A percentile compares a stretch with the other conserved stretches of the same genome.
Conservation (phyloP, 805 yeast species). For the Nakazawaea holstii region DNA sequence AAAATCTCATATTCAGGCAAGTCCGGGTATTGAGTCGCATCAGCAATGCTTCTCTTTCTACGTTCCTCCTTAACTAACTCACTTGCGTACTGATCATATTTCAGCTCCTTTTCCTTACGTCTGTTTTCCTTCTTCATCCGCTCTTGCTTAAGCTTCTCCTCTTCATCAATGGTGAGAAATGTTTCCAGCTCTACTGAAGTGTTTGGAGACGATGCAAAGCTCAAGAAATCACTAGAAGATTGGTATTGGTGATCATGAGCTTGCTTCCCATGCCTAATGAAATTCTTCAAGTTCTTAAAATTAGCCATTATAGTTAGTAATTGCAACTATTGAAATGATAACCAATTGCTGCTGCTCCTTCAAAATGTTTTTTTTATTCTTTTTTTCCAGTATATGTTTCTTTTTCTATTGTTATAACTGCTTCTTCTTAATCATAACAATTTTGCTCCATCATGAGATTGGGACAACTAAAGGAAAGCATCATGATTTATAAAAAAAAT, state of each 20-base stretch:
- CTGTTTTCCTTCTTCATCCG: background rate
- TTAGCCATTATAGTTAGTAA: slow-evolving; percentile 3
- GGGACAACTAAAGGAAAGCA: background rate
- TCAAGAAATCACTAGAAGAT: slow-evolving; percentile 3
- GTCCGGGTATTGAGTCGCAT: slow-evolving; percentile 19
- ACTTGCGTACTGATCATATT: slow-evolving; percentile 25
- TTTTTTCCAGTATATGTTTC: background rate
- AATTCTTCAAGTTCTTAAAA: slow-evolving; percentile 32
- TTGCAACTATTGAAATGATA: slow-evolving; percentile 14
- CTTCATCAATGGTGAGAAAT: background rate
- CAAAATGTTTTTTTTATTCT: background rate
- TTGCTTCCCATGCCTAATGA: slow-evolving; percentile 38
- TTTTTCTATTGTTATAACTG: background rate
- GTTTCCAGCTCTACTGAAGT: background rate
- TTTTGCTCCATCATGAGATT: too few relatives aligned
- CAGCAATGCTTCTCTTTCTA: slow-evolving; percentile 14
- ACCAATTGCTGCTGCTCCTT: background rate
- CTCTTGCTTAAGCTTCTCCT: slow-evolving; percentile 1
- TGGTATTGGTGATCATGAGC: slow-evolving; percentile 19
- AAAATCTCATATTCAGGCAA: slow-evolving; percentile 20
- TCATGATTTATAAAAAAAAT: background rate
- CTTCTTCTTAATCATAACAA: too few relatives aligned
- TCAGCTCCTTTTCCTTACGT: slow-evolving; percentile 19
- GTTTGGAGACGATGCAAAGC: slow-evolving; percentile 1
- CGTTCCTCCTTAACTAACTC: slow-evolving; percentile 28